Percentiles rank a stretch among this genome's conserved stretches.
phyloP scores from a whole-genome alignment of 2,329 filamentous ascomycete genomes.

The Ophiostoma piceae region DNA sequence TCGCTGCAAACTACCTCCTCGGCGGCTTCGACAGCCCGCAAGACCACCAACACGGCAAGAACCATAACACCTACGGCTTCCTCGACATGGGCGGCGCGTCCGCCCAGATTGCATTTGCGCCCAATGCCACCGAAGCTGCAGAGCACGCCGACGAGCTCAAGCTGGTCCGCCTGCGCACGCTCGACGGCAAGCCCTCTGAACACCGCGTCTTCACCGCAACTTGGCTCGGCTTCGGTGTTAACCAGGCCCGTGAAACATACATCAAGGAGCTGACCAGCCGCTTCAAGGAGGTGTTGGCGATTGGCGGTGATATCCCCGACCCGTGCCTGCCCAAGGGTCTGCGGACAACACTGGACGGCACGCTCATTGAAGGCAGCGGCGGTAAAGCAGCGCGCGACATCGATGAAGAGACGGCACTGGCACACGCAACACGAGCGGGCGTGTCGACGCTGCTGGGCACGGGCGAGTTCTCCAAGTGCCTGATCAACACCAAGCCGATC shows the following conservation, averaged over 20 bases:
- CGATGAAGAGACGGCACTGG: not conserved
- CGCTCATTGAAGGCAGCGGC: slow-evolving; percentile 35
- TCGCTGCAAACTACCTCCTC: slow-evolving; percentile 91
- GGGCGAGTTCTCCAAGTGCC: slow-evolving; percentile 78
- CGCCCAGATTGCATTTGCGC: slow-evolving; percentile 95
- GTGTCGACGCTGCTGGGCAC: slow-evolving; percentile 67
- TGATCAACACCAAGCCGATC: slow-evolving; percentile 75
- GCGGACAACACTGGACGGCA: slow-evolving; percentile 66
- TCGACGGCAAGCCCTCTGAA: slow-evolving; percentile 72
- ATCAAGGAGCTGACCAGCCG: slow-evolving; percentile 68
- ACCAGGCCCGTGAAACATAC: slow-evolving; percentile 82
- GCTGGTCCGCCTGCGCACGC: slow-evolving; percentile 72
- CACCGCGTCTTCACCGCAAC: slow-evolving; percentile 92
- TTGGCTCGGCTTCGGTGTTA: slow-evolving; percentile 96
- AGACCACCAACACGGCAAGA: slow-evolving; percentile 73
- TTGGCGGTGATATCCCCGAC: slow-evolving; percentile 68
- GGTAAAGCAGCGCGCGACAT: not conserved
- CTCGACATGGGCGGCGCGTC: slow-evolving; percentile 98
- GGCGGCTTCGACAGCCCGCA: slow-evolving; percentile 79
- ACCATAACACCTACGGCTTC: slow-evolving; percentile 93
- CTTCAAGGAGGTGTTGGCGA: slow-evolving; percentile 43
- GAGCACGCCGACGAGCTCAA: slow-evolving; percentile 89
- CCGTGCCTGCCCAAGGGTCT: slow-evolving; percentile 82
- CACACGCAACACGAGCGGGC: slow-evolving; percentile 27
- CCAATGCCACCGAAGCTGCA: slow-evolving; percentile 81